These are phyloP conservation scores for Eutrema yunnanense DNA, from an alignment of 345 rosid genomes.

Conservation along the genomic window DNA sequence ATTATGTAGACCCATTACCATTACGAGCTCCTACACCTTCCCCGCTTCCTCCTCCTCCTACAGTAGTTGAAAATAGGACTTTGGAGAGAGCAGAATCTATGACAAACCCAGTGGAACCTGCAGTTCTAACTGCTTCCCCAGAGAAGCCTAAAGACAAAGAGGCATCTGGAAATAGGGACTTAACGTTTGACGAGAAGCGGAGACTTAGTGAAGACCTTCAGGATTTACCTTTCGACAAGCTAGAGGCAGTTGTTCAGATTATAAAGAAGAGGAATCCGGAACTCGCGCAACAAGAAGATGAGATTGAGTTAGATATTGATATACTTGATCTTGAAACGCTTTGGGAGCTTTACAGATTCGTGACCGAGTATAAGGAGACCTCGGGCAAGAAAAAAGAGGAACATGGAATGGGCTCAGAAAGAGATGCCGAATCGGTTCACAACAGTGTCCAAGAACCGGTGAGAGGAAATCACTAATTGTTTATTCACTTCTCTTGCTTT, in stretches of 20 bases:
- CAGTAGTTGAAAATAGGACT: constrained; percentile 18
- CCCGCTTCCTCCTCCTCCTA: constrained; percentile 12
- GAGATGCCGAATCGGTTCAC: constrained; percentile 34
- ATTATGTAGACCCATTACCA: constrained; percentile 14
- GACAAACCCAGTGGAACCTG: constrained; percentile 33
- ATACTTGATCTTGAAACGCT: constrained; percentile 73
- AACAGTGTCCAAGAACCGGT: constrained; percentile 36
- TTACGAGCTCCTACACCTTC: constrained; percentile 23
- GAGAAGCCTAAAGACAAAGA: constrained; percentile 40
- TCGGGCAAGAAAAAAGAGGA: constrained; percentile 39
- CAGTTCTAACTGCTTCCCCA: constrained; percentile 12
- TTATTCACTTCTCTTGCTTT: not conserved
- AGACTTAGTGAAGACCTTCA: constrained; percentile 63
- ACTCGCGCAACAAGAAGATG: constrained; percentile 71
- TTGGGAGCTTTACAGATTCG: constrained; percentile 79
- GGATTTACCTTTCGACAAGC: constrained; percentile 68
- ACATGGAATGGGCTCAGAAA: constrained; percentile 31
- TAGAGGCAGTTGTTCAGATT: constrained; percentile 71
- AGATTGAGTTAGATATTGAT: constrained; percentile 89
- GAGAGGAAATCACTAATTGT: constrained; percentile 24
- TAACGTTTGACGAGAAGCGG: constrained; percentile 86
- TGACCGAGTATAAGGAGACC: constrained; percentile 42
- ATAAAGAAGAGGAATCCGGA: constrained; percentile 72
- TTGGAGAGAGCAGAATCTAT: constrained; percentile 46
- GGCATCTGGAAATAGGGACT: constrained; percentile 42